Conservation (phyloP, 2,329 filamentous ascomycete genomes). For the Colletotrichum cereale region DNA sequence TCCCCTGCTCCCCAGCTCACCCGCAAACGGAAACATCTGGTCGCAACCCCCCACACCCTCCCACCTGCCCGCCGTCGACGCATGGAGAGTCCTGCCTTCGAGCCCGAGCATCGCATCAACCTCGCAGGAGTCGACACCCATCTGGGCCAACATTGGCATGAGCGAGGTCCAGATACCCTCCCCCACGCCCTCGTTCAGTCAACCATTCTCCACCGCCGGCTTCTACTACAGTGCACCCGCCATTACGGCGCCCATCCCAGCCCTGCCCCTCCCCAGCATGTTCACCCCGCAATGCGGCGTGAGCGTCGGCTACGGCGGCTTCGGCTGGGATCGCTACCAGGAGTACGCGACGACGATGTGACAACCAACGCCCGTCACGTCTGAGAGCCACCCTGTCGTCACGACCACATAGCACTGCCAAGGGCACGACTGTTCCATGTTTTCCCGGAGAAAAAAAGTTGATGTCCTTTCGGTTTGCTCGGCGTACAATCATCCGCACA, state of each 20-base stretch:
- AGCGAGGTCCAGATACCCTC: conserved; percentile 81
- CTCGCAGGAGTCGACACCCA: conserved; percentile 77
- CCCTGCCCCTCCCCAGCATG: conserved; percentile 88
- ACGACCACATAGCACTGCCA: conserved; percentile 59
- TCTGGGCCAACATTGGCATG: conserved; percentile 86
- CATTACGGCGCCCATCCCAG: conserved; percentile 78
- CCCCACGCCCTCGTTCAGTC: conserved; percentile 83
- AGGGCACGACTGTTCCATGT: conserved; percentile 47
- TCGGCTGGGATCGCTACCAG: conserved; percentile 88
- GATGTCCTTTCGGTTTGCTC: conserved; percentile 42
- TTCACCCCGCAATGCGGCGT: conserved; percentile 87
- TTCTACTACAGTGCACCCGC: conserved; percentile 86
- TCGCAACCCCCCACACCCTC: conserved; percentile 71
- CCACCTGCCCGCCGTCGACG: conserved; percentile 78
- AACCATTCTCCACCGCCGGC: conserved; percentile 79
- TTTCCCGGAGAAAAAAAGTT: conserved; percentile 49
- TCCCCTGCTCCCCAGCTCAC: conserved; percentile 86
- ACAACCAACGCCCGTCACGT: conserved; percentile 68
- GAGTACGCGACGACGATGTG: conserved; percentile 91
- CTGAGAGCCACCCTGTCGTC: conserved; percentile 61
- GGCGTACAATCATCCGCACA: conserved; percentile 47
- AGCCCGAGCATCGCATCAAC: conserved; percentile 82
- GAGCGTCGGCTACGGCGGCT: conserved; percentile 79
- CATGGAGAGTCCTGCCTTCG: conserved; percentile 92
- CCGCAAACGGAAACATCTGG: conserved; percentile 83